Percentiles rank a stretch among this genome's conserved stretches.
These are phyloP conservation scores for Penicillium coffeae DNA, from an alignment of 495 filamentous ascomycete species.

Conservation along the genomic window DNA sequence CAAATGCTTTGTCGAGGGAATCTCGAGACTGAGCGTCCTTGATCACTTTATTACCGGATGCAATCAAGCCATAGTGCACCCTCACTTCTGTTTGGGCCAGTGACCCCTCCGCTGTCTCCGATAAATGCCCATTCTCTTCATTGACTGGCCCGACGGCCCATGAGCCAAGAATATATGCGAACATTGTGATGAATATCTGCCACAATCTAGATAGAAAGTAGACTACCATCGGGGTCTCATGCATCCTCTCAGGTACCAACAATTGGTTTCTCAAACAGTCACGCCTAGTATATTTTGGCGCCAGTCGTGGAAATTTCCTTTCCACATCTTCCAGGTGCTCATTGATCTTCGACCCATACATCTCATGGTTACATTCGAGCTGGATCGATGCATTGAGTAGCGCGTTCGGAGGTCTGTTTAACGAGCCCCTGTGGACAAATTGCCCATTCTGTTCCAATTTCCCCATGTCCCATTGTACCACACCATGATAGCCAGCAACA, in stretches of 20 bases:
- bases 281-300: too few species aligned
- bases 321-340: conserved; percentile 18
- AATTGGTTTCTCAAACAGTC: too few species aligned
- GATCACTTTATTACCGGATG: conserved; percentile 18
- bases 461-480: conserved; percentile 23
- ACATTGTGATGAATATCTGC: too few species aligned
- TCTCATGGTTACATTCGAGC: conserved; percentile 11
- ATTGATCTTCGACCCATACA: conserved; percentile 13
- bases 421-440: conserved; percentile 25
- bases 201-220: too few species aligned
- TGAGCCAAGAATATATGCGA: too few species aligned
- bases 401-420: conserved; percentile 23
- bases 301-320: conserved; percentile 20
- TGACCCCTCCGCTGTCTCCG: too few species aligned
- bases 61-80: conserved; percentile 24
- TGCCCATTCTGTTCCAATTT: conserved; percentile 8
- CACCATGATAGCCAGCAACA: conserved; percentile 9
- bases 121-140: too few species aligned
- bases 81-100: too few species aligned
- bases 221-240: too few species aligned
- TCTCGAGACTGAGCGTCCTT: conserved; percentile 15
- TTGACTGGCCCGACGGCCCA: too few species aligned
- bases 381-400: conserved; percentile 18
- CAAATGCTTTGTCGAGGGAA: background rate
- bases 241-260: too few species aligned